Evolutionary conservation across 441 rosid species (phyloP).

Genomic region (Pelargonium fulgidum): DNA sequence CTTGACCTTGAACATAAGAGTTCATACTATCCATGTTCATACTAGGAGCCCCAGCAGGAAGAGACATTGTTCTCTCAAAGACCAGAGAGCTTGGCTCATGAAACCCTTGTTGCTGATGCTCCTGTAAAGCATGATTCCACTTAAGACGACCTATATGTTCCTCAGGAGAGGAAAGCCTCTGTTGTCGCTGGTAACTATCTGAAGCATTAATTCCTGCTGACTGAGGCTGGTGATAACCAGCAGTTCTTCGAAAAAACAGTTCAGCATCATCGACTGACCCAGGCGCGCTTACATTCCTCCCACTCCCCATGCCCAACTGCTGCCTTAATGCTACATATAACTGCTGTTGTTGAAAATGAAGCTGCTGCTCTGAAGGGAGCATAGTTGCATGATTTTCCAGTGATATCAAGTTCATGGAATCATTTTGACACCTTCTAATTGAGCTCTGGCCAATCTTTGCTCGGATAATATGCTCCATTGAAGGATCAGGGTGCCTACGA

Average conservation of each 20-base stretch:
- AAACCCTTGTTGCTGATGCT: slow-evolving; percentile 25
- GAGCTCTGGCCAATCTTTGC: slow-evolving; percentile 23
- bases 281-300: slow-evolving; percentile 17
- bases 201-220: slow-evolving; percentile 27
- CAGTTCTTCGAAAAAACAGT: slow-evolving; percentile 27
- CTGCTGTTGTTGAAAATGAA: slow-evolving; percentile 31
- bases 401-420: slow-evolving; percentile 21
- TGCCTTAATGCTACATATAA: slow-evolving; percentile 31
- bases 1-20: slow-evolving; percentile 9
- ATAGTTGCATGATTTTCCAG: slow-evolving; percentile 12
- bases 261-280: slow-evolving; percentile 32
- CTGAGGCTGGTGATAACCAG: slow-evolving; percentile 26
- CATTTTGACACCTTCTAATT: slow-evolving; percentile 18
- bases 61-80: neutral
- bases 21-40: slow-evolving; percentile 32
- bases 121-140: slow-evolving; percentile 30
- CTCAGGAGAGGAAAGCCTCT: slow-evolving; percentile 26
- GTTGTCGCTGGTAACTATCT: slow-evolving; percentile 27
- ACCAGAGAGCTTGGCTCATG: neutral
- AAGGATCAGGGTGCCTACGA: slow-evolving; percentile 22
- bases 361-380: slow-evolving; percentile 25
- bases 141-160: slow-evolving; percentile 24
- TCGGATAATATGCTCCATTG: slow-evolving; percentile 26
- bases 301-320: slow-evolving; percentile 29
- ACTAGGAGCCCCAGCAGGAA: slow-evolving; percentile 28